Base-by-base conservation (phyloP, 2,329 filamentous ascomycete genomes). In the Xylaria arbuscula region DNA sequence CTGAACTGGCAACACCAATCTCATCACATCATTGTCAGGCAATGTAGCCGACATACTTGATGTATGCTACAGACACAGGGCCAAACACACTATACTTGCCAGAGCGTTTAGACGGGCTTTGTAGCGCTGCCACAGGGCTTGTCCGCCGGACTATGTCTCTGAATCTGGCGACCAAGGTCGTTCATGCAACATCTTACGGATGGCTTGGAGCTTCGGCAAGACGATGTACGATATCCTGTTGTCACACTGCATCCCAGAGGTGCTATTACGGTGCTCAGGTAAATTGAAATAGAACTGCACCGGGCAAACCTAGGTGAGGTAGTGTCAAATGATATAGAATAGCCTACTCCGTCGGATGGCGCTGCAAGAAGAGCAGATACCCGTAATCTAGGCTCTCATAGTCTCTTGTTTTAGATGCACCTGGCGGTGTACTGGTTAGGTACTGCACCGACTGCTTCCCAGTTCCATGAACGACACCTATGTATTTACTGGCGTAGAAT, bases 191-290 rank as follows among this genome's bases (percentile, higher is more conserved):
- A 50, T 13, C 10, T 24, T 48, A 38, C 24, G 11, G 38, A 28
- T 60, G 48, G 34, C 22, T 51, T 40, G 40, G 47, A 19, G 40
- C 4, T 11, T 38, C 17, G 13, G 32, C 48, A 47, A 2, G 24
- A 64, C 40, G 55, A 32, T 10, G 15, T 24, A 64, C 40, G n/a
- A 28, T 51, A 36, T 28, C 48, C 7, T 40, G 47, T 40, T n/a
- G 47, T 63, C 28, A 15, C 22, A 50, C 59, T 59, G 38, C 54
- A 15, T 67, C 10, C 17, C 2, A 15, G 15, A 15, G 4, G 15
- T 58, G 6, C 24, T 11, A 22, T 57, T 22, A 55, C 7, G 17
- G 56, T n/a, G 24, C 22, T 42, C 24, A 47, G 45, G 58, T 13
- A 53, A 54, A 19, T 34, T 58, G 19, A 51, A 36, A 28, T 34